Conservation (phyloP, 805 yeast genomes). For the Jamesozyma gamospora region DNA sequence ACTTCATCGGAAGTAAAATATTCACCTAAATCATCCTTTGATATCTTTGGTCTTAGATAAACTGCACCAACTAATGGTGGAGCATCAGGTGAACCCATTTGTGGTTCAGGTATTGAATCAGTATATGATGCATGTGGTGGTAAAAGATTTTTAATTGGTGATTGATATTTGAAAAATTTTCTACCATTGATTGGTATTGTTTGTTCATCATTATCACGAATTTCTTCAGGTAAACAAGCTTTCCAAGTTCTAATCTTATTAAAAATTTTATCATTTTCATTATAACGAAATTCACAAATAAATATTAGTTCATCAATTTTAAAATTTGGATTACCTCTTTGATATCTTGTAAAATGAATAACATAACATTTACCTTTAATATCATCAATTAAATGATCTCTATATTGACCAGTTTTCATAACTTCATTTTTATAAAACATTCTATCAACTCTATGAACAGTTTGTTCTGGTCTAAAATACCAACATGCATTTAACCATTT, state of each 20-base stretch:
- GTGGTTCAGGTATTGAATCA: constrained; percentile 76
- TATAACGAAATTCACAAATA: constrained; percentile 90
- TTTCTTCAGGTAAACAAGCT: constrained; percentile 95
- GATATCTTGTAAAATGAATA: constrained; percentile 86
- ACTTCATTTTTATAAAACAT: constrained; percentile 90
- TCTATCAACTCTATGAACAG: constrained; percentile 86
- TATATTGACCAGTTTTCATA: constrained; percentile 90
- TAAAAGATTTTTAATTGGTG: constrained; percentile 73
- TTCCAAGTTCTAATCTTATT: constrained; percentile 97
- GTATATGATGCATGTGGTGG: constrained; percentile 62
- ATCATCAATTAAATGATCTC: constrained; percentile 86
- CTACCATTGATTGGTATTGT: constrained; percentile 61
- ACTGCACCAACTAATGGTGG: constrained; percentile 95
- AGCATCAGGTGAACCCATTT: constrained; percentile 70
- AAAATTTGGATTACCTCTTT: constrained; percentile 85
- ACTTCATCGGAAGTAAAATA: constrained; percentile 43
- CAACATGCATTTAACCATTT: constrained; percentile 91
- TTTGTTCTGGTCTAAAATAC: constrained; percentile 97
- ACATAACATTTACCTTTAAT: constrained; percentile 91
- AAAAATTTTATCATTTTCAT: constrained; percentile 81
- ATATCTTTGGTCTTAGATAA: constrained; percentile 62
- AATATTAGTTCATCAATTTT: constrained; percentile 76
- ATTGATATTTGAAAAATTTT: constrained; percentile 62
- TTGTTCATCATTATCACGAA: constrained; percentile 74
- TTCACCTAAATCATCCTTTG: constrained; percentile 77